Evolutionary conservation across 2,329 filamentous ascomycete genomes (phyloP), one percentile per base, ranked within the genome.

Genomic region (Seiridium unicorne): DNA sequence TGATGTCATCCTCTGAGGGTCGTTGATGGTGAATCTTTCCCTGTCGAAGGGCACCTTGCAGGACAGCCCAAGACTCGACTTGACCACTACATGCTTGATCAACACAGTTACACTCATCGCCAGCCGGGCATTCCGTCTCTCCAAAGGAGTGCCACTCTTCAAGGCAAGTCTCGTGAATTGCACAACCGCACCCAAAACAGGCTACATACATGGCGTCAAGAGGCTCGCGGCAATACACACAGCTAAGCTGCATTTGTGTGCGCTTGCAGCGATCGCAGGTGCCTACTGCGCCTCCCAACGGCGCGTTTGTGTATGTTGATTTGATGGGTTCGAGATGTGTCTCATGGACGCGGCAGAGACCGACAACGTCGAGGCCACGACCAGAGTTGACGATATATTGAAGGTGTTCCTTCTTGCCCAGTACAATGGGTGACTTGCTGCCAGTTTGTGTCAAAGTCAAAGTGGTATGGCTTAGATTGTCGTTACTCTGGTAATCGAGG

Each of bases 21-120:
- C 64, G 65, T 6, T 67, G 69, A 18, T 68, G 71, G 42, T 70
- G 70, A 5, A 65, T 54, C 59, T 76, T 73, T 46, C 75, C 70
- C 62, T 81, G 76, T 31, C 75, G 64, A 53, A 70, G 57, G 10
- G 78, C 76, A 0, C 77, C 79, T 69, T 80, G 78, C 72, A 85
- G 77, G 3, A 84, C 84, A 0, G 81, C 80, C 83, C 86, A 87
- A 26, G 83, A 85, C 70, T 88, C 86, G 7, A 88, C 81, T 46
- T 85, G 77, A 1, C 84, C 85, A 51, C 76, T 79, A 60, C 76
- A 77, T 1, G 86, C 85, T 63, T 87, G 82, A 11, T 82, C 77
- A 0, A 82, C 77, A 65, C 87, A 89, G 61, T 84, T 77, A 67
- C 87, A 89, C 68, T 89, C 87, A 66, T 89, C 87, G 1, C 86